A percentile compares a stretch with the other conserved stretches of the same genome.
Evolutionary conservation across 2,329 filamentous ascomycete genomes (phyloP).

Genomic region (Colletotrichum camelliae): DNA sequence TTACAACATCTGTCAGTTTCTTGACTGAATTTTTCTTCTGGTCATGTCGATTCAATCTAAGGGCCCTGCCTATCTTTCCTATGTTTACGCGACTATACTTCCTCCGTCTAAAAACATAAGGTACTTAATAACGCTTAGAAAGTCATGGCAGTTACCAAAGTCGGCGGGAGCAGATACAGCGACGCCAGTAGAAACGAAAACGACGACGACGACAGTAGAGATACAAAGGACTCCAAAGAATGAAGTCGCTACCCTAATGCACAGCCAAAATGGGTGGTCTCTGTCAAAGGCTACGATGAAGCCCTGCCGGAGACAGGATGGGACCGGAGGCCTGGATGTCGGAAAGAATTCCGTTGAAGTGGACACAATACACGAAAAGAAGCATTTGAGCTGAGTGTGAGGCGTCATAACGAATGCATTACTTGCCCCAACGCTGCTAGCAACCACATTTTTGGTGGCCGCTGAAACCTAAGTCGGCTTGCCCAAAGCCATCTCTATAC

Average conservation of each 20-base stretch:
- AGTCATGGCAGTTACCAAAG: background rate
- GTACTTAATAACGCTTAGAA: background rate
- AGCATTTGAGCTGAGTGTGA: background rate
- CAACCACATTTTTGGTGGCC: background rate
- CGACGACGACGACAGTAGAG: background rate
- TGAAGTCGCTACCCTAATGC: background rate
- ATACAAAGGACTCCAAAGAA: background rate
- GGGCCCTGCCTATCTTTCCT: background rate
- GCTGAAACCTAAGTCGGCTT: background rate
- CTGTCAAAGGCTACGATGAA: background rate
- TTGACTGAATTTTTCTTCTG: background rate
- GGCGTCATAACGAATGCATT: conserved; percentile 3
- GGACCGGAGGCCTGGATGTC: background rate
- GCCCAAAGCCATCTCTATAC: conserved; percentile 16
- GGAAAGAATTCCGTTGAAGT: background rate
- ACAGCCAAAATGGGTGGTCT: background rate
- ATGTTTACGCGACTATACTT: background rate
- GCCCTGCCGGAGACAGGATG: background rate
- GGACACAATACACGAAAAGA: background rate
- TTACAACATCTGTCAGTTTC: background rate
- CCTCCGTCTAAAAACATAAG: background rate
- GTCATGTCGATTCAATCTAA: background rate
- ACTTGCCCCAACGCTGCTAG: background rate
- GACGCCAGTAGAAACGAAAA: background rate
- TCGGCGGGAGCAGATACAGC: background rate